phyloP scores from a whole-genome alignment of 441 rosid genomes.

The Adansonia madagascariensis region DNA sequence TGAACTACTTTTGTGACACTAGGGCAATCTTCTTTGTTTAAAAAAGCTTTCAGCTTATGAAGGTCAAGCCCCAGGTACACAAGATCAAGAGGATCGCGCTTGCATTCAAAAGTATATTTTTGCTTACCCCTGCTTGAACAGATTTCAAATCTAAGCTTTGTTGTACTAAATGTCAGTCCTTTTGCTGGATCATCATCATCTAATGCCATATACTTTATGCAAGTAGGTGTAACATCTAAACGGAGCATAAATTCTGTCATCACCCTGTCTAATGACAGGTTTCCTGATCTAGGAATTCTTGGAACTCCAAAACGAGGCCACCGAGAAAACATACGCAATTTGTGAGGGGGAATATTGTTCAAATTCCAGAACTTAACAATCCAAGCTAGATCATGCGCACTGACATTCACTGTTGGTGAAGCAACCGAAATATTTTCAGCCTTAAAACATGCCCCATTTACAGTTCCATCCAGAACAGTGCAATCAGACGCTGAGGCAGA shows the following conservation, averaged over 20 bases:
- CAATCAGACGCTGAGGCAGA: slow-evolving; percentile 45
- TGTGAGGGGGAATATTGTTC: slow-evolving; percentile 92
- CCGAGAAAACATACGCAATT: slow-evolving; percentile 84
- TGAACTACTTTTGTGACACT: slow-evolving; percentile 60
- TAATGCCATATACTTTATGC: slow-evolving; percentile 77
- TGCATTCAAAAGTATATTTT: slow-evolving; percentile 84
- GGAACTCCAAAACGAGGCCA: slow-evolving; percentile 97
- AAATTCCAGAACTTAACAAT: slow-evolving; percentile 72
- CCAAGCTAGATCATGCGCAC: slow-evolving; percentile 98
- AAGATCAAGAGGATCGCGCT: slow-evolving; percentile 91
- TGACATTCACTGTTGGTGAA: slow-evolving; percentile 73
- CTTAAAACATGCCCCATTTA: slow-evolving; percentile 26
- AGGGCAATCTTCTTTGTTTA: slow-evolving; percentile 64
- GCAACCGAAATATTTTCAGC: slow-evolving; percentile 48
- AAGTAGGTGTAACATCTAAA: slow-evolving; percentile 71
- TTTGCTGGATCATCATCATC: slow-evolving; percentile 93
- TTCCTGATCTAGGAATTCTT: slow-evolving; percentile 81
- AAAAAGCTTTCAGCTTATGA: slow-evolving; percentile 74
- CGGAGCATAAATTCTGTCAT: slow-evolving; percentile 97
- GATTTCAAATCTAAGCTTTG: slow-evolving; percentile 82
- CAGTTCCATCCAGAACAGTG: slow-evolving; percentile 21
- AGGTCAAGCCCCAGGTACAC: slow-evolving; percentile 96
- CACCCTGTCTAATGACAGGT: slow-evolving; percentile 86
- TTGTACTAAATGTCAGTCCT: slow-evolving; percentile 79
- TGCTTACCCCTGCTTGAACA: slow-evolving; percentile 88